phyloP scores from a whole-genome alignment of 768 basidiomycete species.

The Lactifluus hygrophoroides region DNA sequence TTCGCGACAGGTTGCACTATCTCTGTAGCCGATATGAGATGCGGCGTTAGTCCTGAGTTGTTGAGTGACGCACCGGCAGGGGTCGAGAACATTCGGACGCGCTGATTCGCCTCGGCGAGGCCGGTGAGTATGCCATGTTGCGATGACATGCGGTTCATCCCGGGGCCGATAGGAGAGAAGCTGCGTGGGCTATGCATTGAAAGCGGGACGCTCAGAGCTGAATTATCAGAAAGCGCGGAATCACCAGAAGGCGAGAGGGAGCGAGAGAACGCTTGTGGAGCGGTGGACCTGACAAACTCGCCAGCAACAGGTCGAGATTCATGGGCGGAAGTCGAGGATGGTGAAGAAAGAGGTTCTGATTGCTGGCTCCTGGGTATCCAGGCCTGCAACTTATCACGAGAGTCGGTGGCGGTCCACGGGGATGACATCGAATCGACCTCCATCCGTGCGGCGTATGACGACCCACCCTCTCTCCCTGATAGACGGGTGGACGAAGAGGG shows the following conservation, averaged over 20 bases:
- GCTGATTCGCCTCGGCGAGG: neutral
- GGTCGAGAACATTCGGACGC: neutral
- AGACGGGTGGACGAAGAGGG: neutral
- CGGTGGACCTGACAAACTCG: neutral
- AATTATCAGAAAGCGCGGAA: slow-evolving; percentile 4
- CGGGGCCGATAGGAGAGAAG: slow-evolving; percentile 5
- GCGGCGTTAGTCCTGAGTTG: neutral
- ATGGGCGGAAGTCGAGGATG: slow-evolving; percentile 9
- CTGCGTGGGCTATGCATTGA: neutral
- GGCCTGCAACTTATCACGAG: slow-evolving; percentile 4
- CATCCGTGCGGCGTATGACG: neutral
- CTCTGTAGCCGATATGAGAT: neutral
- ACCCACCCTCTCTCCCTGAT: neutral
- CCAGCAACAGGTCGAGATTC: neutral
- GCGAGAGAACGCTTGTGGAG: slow-evolving; percentile 10
- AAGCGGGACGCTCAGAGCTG: neutral
- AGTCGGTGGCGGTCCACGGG: slow-evolving; percentile 1
- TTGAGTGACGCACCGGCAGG: neutral
- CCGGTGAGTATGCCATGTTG: neutral
- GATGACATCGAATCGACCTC: slow-evolving; percentile 1
- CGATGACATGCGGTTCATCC: neutral
- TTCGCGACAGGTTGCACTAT: slow-evolving; percentile 7
- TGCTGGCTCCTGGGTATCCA: slow-evolving; percentile 11
- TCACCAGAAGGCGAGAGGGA: slow-evolving; percentile 17
- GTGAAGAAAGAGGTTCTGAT: slow-evolving; percentile 9